Conservation (phyloP, 108 stramenopile genomes). For the Asterionellopsis glacialis region DNA sequence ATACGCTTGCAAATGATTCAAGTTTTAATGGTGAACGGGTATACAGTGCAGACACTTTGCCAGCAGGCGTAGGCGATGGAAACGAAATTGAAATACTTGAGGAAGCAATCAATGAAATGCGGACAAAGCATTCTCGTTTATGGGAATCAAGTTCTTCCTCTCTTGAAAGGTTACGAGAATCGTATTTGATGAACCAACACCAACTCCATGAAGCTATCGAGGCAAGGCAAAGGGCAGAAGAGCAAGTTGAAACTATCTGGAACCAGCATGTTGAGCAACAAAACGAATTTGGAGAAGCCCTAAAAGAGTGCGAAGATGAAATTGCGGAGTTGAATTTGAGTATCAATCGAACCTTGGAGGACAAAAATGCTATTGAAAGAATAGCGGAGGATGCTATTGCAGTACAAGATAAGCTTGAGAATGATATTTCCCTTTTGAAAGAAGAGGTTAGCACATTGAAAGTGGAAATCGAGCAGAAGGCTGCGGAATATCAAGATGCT, state of each 20-base stretch:
- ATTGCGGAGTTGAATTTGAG: neutral
- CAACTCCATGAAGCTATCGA: neutral
- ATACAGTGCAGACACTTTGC: too few species aligned
- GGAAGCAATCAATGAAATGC: neutral
- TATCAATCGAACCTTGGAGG: neutral
- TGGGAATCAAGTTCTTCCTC: neutral
- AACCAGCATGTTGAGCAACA: neutral
- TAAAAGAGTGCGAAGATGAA: neutral
- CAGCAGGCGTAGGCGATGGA: neutral
- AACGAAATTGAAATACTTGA: neutral
- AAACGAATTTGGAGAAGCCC: neutral
- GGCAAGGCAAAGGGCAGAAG: neutral
- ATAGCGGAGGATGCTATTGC: conserved; percentile 5
- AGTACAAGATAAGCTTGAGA: neutral
- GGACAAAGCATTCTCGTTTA: neutral
- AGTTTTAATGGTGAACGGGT: too few species aligned
- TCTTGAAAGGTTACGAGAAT: neutral
- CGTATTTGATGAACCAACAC: neutral
- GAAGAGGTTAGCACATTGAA: too few species aligned
- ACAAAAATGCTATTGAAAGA: conserved; percentile 3
- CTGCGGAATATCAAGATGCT: too few species aligned
- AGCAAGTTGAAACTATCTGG: neutral
- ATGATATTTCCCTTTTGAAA: neutral
- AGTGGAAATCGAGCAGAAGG: too few species aligned
- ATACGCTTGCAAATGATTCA: too few species aligned